phyloP scores from a whole-genome alignment of 805 yeast genomes.

The Grigorovia yakushimaensis region DNA sequence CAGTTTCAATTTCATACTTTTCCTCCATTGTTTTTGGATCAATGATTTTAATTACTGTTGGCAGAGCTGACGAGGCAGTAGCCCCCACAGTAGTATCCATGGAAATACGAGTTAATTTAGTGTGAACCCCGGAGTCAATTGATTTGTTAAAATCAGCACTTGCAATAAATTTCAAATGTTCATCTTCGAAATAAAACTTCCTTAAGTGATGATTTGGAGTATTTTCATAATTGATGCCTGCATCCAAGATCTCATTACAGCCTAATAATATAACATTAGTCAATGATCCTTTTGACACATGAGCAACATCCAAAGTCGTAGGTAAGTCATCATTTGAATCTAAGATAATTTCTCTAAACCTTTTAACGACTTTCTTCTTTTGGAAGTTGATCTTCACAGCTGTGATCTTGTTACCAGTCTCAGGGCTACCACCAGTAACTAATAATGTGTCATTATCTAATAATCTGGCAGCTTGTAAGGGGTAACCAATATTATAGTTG shows the following conservation, averaged over 20 bases:
- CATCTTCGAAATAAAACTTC: slow-evolving; percentile 50
- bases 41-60: slow-evolving; percentile 54
- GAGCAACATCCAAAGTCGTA: slow-evolving; percentile 53
- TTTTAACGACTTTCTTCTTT: slow-evolving; percentile 38
- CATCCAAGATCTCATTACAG: slow-evolving; percentile 49
- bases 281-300: slow-evolving; percentile 6
- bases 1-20: slow-evolving; percentile 44
- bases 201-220: slow-evolving; percentile 59
- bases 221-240: slow-evolving; percentile 47
- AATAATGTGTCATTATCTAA: slow-evolving; percentile 49
- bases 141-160: slow-evolving; percentile 48
- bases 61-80: slow-evolving; percentile 56
- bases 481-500: slow-evolving; percentile 46
- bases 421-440: slow-evolving; percentile 90
- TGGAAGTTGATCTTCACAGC: slow-evolving; percentile 50
- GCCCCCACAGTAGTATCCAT: slow-evolving; percentile 55
- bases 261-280: slow-evolving; percentile 53
- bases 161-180: slow-evolving; percentile 50
- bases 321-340: slow-evolving; percentile 77
- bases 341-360: slow-evolving; percentile 52
- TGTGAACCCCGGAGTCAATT: slow-evolving; percentile 42
- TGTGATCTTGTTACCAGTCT: slow-evolving; percentile 75
- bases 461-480: slow-evolving; percentile 73
- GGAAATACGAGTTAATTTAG: slow-evolving; percentile 49
- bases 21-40: slow-evolving; percentile 46